phyloP scores from a whole-genome alignment of 176 grass and related monocot species.

The Triticum dicoccoides region DNA sequence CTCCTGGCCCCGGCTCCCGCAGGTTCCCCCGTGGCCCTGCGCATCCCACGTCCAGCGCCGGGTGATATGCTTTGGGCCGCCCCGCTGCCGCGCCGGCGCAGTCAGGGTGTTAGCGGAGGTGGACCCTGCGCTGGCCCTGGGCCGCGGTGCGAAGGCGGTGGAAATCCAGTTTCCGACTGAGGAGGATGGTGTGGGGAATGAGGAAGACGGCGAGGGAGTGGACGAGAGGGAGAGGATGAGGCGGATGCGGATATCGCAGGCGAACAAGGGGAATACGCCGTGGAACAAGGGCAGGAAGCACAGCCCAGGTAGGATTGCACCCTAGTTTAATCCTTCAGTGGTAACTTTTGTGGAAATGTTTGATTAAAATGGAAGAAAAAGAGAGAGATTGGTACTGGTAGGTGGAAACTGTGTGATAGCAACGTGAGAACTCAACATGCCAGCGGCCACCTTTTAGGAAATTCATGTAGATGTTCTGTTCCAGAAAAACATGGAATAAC shows the following conservation, averaged over 20 bases:
- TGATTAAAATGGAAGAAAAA: neutral
- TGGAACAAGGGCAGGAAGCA: conserved; percentile 98
- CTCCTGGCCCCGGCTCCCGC: conserved; percentile 29
- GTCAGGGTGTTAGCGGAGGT: conserved; percentile 16
- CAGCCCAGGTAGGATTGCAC: conserved; percentile 49
- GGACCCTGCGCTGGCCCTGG: neutral
- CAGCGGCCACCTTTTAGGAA: neutral
- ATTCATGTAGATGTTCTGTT: neutral
- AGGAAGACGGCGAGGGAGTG: conserved; percentile 38
- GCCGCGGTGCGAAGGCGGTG: neutral
- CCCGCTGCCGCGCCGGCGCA: neutral
- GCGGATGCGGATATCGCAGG: conserved; percentile 73
- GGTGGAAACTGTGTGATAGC: neutral
- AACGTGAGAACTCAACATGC: neutral
- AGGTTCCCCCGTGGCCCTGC: conserved; percentile 14
- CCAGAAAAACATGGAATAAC: neutral
- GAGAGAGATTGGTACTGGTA: neutral
- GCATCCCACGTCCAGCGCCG: neutral
- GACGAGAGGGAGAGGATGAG: conserved; percentile 72
- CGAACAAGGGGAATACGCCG: conserved; percentile 89
- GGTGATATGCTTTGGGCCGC: conserved; percentile 12
- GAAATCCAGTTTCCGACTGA: neutral
- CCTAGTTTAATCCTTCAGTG: neutral
- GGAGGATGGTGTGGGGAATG: neutral
- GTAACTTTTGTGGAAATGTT: neutral